Conservation (phyloP, 805 yeast species). For the Spathaspora boniae region DNA sequence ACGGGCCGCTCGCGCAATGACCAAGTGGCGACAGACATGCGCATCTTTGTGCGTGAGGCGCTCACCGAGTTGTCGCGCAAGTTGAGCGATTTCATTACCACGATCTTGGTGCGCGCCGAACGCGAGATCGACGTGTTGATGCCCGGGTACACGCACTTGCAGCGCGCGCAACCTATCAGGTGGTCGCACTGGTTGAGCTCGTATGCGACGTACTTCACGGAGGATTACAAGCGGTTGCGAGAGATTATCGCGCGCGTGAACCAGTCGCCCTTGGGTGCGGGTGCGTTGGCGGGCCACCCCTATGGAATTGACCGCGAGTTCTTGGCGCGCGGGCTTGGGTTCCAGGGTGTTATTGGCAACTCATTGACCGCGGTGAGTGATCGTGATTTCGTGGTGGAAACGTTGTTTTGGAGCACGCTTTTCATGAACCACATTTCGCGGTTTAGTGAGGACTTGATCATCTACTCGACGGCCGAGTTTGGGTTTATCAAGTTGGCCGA, state of each 20-base stretch:
- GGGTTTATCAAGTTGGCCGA: constrained; percentile 92
- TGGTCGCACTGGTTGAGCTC: constrained; percentile 98
- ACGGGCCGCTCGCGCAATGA: constrained; percentile 99
- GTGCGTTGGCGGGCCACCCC: constrained; percentile 99
- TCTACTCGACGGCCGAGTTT: constrained; percentile 96
- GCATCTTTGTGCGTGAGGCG: constrained; percentile 84
- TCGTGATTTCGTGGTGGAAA: constrained; percentile 95
- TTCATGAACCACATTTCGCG: constrained; percentile 95
- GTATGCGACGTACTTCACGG: constrained; percentile 91
- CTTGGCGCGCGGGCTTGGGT: constrained; percentile 76
- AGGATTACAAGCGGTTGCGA: constrained; percentile 80
- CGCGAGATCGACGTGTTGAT: constrained; percentile 85
- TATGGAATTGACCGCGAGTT: constrained; percentile 97
- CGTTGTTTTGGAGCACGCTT: constrained; percentile 91
- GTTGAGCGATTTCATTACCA: constrained; percentile 60
- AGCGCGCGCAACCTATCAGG: constrained; percentile 99
- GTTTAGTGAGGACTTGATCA: constrained; percentile 89
- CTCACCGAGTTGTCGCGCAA: constrained; percentile 57
- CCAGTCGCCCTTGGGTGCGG: constrained; percentile 89
- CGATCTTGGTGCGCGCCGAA: constrained; percentile 72
- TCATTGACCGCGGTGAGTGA: constrained; percentile 96
- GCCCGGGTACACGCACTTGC: constrained; percentile 99
- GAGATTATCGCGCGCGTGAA: constrained; percentile 83
- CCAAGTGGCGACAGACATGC: constrained; percentile 99
- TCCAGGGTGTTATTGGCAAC: constrained; percentile 86